These are phyloP conservation scores for Podila horticola DNA, from an alignment of 192 early-diverging fungal genomes.

Conservation along the genomic window DNA sequence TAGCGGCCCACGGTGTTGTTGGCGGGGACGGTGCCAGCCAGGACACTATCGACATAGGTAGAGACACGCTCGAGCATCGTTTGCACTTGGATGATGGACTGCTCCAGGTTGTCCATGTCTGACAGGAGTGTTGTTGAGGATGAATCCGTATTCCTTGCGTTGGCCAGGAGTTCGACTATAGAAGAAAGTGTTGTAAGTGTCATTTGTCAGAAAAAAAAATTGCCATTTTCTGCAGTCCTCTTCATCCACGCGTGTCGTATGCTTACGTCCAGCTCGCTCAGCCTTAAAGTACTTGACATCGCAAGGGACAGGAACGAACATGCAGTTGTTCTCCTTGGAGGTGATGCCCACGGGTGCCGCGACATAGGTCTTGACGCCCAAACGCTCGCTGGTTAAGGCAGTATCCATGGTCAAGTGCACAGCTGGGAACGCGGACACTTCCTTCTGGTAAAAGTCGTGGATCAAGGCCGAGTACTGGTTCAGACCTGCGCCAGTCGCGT, in stretches of 20 bases:
- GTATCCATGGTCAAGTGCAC: slow-evolving; percentile 93
- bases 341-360: slow-evolving; percentile 82
- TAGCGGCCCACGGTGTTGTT: slow-evolving; percentile 90
- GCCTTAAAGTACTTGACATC: slow-evolving; percentile 92
- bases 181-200: not conserved
- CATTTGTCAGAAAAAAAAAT: too few relatives aligned
- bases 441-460: slow-evolving; percentile 84
- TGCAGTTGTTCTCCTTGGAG: slow-evolving; percentile 77
- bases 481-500: slow-evolving; percentile 75
- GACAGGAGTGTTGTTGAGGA: slow-evolving; percentile 70
- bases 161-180: slow-evolving; percentile 76
- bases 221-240: too few relatives aligned
- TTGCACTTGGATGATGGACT: slow-evolving; percentile 77
- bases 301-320: slow-evolving; percentile 90
- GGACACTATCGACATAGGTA: slow-evolving; percentile 81
- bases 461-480: slow-evolving; percentile 77
- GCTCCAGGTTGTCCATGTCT: slow-evolving; percentile 94
- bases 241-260: too few relatives aligned
- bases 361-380: slow-evolving; percentile 80
- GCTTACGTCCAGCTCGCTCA: slow-evolving; percentile 84
- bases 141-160: slow-evolving; percentile 62
- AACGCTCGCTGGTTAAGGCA: slow-evolving; percentile 70
- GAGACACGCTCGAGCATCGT: slow-evolving; percentile 87
- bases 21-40: slow-evolving; percentile 65
- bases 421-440: slow-evolving; percentile 77